Evolutionary conservation across 2,329 filamentous ascomycete genomes (phyloP).

Genomic region (Aspergillus pseudonomiae): DNA sequence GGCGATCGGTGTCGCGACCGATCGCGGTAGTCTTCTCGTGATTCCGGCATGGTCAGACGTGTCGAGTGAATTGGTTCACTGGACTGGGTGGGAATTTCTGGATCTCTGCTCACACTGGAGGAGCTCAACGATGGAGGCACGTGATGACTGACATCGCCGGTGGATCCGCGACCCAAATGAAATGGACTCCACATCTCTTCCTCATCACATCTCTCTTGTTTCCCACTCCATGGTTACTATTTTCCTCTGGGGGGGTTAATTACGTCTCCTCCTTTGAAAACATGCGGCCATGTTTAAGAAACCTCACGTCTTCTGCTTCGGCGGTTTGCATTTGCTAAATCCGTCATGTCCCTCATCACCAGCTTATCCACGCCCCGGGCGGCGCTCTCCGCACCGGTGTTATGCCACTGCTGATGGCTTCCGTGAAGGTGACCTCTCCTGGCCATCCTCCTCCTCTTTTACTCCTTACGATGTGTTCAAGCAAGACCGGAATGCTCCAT

Average conservation of each 20-base stretch:
- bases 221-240: not conserved
- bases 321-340: constrained; percentile 40
- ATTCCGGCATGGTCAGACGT: constrained; percentile 30
- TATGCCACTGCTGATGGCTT: constrained; percentile 39
- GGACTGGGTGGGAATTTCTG: not conserved
- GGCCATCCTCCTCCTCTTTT: constrained; percentile 48
- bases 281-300: constrained; percentile 54
- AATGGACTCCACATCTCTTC: not conserved
- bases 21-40: constrained; percentile 23
- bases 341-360: constrained; percentile 25
- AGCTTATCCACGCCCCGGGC: constrained; percentile 28
- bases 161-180: not conserved
- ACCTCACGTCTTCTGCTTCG: constrained; percentile 41
- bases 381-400: constrained; percentile 26
- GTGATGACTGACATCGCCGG: constrained; percentile 4
- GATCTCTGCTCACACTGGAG: not conserved
- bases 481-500: constrained; percentile 63
- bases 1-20: constrained; percentile 26
- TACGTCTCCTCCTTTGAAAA: constrained; percentile 27
- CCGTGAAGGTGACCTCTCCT: constrained; percentile 36
- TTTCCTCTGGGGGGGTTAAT: constrained; percentile 15
- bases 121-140: constrained; percentile 4
- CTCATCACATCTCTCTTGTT: not conserved
- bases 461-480: constrained; percentile 91
- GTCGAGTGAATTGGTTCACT: not conserved